Conservation (phyloP, 768 basidiomycete species). For the Leucogyrophana mollusca region DNA sequence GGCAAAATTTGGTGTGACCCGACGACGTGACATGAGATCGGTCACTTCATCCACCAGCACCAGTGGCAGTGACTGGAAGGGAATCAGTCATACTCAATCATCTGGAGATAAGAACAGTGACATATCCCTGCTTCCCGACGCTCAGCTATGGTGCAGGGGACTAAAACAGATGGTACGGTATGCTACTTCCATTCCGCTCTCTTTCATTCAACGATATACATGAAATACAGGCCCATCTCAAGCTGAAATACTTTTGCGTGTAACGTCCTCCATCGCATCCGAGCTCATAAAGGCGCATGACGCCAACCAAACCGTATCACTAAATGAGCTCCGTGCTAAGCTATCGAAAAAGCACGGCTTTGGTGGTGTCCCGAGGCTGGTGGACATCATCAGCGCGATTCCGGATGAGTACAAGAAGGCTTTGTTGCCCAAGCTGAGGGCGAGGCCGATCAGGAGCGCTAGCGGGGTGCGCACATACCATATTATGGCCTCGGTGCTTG, state of each 20-base stretch:
- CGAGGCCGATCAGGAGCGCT: slow-evolving; percentile 93
- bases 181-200: not conserved
- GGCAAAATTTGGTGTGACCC: too few relatives aligned
- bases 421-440: slow-evolving; percentile 83
- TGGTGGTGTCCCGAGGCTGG: slow-evolving; percentile 86
- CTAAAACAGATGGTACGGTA: slow-evolving; percentile 35
- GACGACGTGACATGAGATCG: too few relatives aligned
- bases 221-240: slow-evolving; percentile 67
- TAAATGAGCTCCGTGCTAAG: slow-evolving; percentile 84
- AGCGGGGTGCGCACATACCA: slow-evolving; percentile 72
- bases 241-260: slow-evolving; percentile 85
- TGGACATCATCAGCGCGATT: slow-evolving; percentile 98
- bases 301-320: slow-evolving; percentile 69
- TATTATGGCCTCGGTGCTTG: not conserved
- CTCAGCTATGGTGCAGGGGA: slow-evolving; percentile 39
- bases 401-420: slow-evolving; percentile 97
- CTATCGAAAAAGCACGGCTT: slow-evolving; percentile 89
- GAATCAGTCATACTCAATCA: too few relatives aligned
- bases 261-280: slow-evolving; percentile 92
- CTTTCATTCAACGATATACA: not conserved
- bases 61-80: too few relatives aligned
- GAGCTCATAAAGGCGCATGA: slow-evolving; percentile 91
- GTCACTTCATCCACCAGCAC: too few relatives aligned
- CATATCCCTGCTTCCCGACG: too few relatives aligned
- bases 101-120: too few relatives aligned